Conservation (phyloP, 2,329 filamentous ascomycete genomes). For the Juglanconis juglandina region DNA sequence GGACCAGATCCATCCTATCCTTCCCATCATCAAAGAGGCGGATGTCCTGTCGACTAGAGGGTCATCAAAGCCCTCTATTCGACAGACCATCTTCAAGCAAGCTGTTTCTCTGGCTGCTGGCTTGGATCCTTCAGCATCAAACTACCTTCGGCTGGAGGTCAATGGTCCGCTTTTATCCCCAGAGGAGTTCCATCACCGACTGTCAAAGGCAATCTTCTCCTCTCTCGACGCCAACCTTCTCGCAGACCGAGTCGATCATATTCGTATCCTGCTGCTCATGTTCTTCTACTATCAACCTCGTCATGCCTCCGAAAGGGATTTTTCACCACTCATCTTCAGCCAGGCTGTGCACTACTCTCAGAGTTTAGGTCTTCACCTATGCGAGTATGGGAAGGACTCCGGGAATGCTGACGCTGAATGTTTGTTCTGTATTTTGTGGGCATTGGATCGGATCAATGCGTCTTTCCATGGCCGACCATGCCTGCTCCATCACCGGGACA, state of each 20-base stretch:
- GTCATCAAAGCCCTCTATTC: conserved; percentile 27
- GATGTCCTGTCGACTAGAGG: conserved; percentile 28
- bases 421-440: conserved; percentile 59
- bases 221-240: conserved; percentile 53
- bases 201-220: conserved; percentile 47
- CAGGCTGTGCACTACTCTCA: conserved; percentile 56
- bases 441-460: conserved; percentile 56
- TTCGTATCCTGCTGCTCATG: conserved; percentile 51
- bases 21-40: conserved; percentile 46
- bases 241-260: conserved; percentile 51
- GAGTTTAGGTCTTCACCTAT: conserved; percentile 53
- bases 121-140: conserved; percentile 43
- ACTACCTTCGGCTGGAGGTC: conserved; percentile 42
- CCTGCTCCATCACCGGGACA: conserved; percentile 58
- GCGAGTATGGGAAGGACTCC: conserved; percentile 31
- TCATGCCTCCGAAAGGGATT: conserved; percentile 50
- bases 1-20: conserved; percentile 52
- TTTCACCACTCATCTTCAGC: conserved; percentile 50
- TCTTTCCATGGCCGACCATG: conserved; percentile 59
- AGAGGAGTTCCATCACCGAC: conserved; percentile 44
- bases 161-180: conserved; percentile 38
- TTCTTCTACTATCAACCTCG: conserved; percentile 59
- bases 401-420: conserved; percentile 39
- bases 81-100: conserved; percentile 44
- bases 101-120: conserved; percentile 54